Base-by-base conservation (phyloP, 257 asterid genomes). In the Rauvolfia tetraphylla region DNA sequence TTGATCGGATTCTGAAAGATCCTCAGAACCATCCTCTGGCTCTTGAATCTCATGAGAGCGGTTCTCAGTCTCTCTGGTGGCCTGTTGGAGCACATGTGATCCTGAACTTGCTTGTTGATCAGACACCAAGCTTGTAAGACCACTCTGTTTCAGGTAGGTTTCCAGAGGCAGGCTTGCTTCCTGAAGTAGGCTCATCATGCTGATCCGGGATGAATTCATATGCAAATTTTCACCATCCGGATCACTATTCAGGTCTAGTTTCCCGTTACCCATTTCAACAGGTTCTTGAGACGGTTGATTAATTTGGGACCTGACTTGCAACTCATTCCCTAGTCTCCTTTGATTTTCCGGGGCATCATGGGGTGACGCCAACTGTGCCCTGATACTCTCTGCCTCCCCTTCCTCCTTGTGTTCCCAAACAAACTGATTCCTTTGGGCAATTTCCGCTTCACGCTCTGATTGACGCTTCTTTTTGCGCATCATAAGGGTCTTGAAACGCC, bases 401-500 rank as follows among this genome's bases (percentile, higher is more conserved):
- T 91, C 97, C 74, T 89, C 97, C 84, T 86, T 88, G 34, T 86
- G 85, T 80, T 80, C 86, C 66, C 80, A 79, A 31, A 84, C 54
- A 69, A 83, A 71, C 59, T 86, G 90, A 81, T 79, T 89, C 89
- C 87, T 88, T 73, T 86, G 92, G 2, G 91, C 92, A 56, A 88
- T 85, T 84, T 92, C 98, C 1, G 97, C 97, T 79, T 94, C 98
- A 53, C 93, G 96, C 69, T 94, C 97, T 9, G 93, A 89, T 78
- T 94, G 98, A 11, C 98, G 97, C 79, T 95, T 92, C 89, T 92
- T 91, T 79, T 93, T 95, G 74, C 99, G 92, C 99, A 95, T 95
- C 98, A 95, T 95, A 75, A 95, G 82, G 51, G 99, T 95, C 81
- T 92, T 95, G 76, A 95, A 95, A 29, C 99, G 95, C 1, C 98